phyloP scores from a whole-genome alignment of 176 grass and related monocot species.

The Oryza punctata region DNA sequence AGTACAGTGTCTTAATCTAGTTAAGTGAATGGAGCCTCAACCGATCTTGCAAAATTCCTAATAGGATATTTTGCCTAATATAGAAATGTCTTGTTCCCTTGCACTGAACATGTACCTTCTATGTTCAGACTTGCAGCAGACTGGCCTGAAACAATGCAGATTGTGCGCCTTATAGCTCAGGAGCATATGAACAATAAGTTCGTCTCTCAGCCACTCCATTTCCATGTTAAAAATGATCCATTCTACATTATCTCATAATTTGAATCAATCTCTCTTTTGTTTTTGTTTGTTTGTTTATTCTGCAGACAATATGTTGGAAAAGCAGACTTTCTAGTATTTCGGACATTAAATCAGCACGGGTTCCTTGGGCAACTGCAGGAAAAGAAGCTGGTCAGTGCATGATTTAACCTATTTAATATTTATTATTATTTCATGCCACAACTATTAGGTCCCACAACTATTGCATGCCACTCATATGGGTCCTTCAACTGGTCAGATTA shows the following conservation, averaged over 20 bases:
- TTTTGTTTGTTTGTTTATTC: conserved; percentile 33
- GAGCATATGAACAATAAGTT: conserved; percentile 99
- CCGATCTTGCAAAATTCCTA: not conserved
- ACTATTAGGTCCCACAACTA: not conserved
- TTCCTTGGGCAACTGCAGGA: conserved; percentile 98
- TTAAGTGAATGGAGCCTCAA: conserved; percentile 4
- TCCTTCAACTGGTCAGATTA: not conserved
- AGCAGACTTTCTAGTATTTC: conserved; percentile 90
- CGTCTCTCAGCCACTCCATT: conserved; percentile 31
- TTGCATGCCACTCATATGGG: not conserved
- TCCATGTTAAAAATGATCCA: conserved; percentile 20
- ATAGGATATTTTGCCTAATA: not conserved
- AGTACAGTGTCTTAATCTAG: conserved; percentile 3
- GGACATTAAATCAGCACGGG: conserved; percentile 90
- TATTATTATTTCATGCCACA: conserved; percentile 22
- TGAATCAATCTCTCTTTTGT: conserved; percentile 39
- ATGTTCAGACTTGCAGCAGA: conserved; percentile 78
- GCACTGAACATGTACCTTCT: conserved; percentile 34
- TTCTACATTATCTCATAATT: conserved; percentile 11
- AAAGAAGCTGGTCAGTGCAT: conserved; percentile 83
- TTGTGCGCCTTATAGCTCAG: conserved; percentile 93
- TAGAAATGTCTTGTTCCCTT: conserved; percentile 13
- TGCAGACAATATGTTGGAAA: conserved; percentile 94
- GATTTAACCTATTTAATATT: conserved; percentile 16
- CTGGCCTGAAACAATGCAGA: conserved; percentile 98